Evolutionary conservation across 805 yeast genomes (phyloP).

Genomic region (Millerago galiae): DNA sequence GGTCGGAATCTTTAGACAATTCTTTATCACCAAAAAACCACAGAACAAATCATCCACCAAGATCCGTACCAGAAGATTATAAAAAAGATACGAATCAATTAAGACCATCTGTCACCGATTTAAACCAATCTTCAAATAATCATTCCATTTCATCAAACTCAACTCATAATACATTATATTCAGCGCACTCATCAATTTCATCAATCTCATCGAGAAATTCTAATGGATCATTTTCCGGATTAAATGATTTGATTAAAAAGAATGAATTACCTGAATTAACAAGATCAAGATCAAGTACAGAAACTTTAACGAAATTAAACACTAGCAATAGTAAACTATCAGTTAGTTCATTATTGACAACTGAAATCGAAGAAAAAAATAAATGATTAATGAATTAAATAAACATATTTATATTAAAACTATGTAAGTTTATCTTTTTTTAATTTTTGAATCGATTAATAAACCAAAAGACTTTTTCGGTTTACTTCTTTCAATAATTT

Average conservation of each 20-base stretch:
- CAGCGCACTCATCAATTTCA: conserved; percentile 21
- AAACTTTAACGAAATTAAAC: neutral
- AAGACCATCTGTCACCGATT: conserved; percentile 21
- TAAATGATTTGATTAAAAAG: neutral
- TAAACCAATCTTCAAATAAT: neutral
- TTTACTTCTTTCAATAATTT: conserved; percentile 12
- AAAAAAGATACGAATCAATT: conserved; percentile 13
- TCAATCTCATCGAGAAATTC: conserved; percentile 22
- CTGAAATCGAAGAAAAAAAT: neutral
- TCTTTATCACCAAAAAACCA: neutral
- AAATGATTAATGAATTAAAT: neutral
- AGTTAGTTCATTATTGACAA: conserved; percentile 18
- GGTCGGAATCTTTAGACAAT: conserved; percentile 17
- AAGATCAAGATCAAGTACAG: neutral
- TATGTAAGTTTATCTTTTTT: conserved; percentile 8
- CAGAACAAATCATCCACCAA: conserved; percentile 11
- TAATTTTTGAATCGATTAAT: conserved; percentile 18
- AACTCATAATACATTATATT: conserved; percentile 17
- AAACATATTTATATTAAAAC: neutral
- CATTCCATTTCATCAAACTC: conserved; percentile 18
- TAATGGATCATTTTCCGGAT: conserved; percentile 15
- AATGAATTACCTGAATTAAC: neutral
- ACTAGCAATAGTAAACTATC: conserved; percentile 2
- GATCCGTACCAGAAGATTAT: conserved; percentile 18
- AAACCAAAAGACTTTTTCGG: conserved; percentile 16